Evolutionary conservation across 2,329 filamentous ascomycete genomes (phyloP).

Genomic region (Xylaria multiplex): DNA sequence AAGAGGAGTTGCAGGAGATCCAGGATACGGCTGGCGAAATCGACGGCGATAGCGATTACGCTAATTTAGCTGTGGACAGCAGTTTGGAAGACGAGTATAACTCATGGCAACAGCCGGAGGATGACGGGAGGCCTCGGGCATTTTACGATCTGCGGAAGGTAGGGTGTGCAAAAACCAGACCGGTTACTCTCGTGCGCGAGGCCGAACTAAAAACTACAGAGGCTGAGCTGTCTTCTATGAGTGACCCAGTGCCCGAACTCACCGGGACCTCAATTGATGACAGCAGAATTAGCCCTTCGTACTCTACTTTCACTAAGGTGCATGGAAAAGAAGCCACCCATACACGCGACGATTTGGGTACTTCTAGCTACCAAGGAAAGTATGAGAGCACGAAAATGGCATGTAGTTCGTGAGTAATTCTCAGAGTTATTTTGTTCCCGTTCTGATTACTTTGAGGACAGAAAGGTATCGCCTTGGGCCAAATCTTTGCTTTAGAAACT

Average conservation of each 20-base stretch:
- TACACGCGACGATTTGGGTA: slow-evolving; percentile 64
- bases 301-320: slow-evolving; percentile 67
- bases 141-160: slow-evolving; percentile 39
- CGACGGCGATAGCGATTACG: slow-evolving; percentile 45
- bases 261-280: slow-evolving; percentile 40
- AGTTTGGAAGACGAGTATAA: slow-evolving; percentile 32
- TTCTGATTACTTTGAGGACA: no score
- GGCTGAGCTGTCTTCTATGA: slow-evolving; percentile 33
- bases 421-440: no score
- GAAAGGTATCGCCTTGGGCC: no score
- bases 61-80: slow-evolving; percentile 33
- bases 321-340: slow-evolving; percentile 88
- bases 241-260: slow-evolving; percentile 48
- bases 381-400: slow-evolving; percentile 21
- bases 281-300: slow-evolving; percentile 49
- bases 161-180: background rate
- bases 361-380: slow-evolving; percentile 42
- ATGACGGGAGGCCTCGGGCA: slow-evolving; percentile 39
- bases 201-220: background rate
- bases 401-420: background rate
- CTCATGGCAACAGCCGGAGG: slow-evolving; percentile 26
- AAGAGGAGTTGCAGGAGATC: slow-evolving; percentile 36
- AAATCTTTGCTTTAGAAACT: no score
- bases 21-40: slow-evolving; percentile 42
- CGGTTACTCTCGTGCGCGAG: background rate